Base-by-base conservation (phyloP, 495 filamentous ascomycete genomes). In the Lentithecium fluviatile region DNA sequence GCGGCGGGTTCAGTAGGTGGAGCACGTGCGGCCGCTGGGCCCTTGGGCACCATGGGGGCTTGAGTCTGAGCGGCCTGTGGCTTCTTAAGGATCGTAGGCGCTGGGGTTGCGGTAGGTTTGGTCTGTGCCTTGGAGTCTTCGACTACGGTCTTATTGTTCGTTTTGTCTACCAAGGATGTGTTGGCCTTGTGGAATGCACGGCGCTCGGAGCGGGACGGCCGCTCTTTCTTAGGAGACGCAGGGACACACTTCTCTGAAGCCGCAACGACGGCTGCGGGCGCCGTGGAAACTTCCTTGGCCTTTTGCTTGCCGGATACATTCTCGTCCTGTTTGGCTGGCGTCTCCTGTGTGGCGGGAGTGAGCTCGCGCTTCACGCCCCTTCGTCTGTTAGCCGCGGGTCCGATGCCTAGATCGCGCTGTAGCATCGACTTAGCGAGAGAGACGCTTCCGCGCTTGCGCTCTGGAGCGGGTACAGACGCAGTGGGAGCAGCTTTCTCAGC, bases 371-470 rank as follows among this genome's bases (percentile, higher is more conserved):
- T 74, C 62, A 79, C 75, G 40, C 80, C 77, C 43, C 78, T 72
- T 45, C 65, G 68, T 45, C 74, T 71, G 52, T 82, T 81, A 6
- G 83, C 51, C 25, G 61, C 66, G 32, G 66, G 66, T 37, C 83
- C 83, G n/a, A 97, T 79, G 17, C 93, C 94, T 17, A 96, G 78
- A 72, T 97, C 94, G 15, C 92, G 85, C 66, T 96, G 91, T 21
- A 97, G 74, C 58, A 97, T 96, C 45, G 86, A 85, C 17, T 90
- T 89, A 5, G 90, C 91, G 23, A 82, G 86, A 26, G 85, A 82
- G 36, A 83, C 86, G 62, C 83, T 89, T 8, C 88, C 88, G 59
- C 90, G 82, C 56, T 80, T 83, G 45, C 79, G 79, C 56, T 83
- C 80, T 11, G 76, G 62, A 6, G 77, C 67, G 19, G 66, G 75